Percentiles rank a stretch among this genome's conserved stretches.
Evolutionary conservation across 2,329 filamentous ascomycete genomes (phyloP).

Genomic region (Aspergillus proliferans): DNA sequence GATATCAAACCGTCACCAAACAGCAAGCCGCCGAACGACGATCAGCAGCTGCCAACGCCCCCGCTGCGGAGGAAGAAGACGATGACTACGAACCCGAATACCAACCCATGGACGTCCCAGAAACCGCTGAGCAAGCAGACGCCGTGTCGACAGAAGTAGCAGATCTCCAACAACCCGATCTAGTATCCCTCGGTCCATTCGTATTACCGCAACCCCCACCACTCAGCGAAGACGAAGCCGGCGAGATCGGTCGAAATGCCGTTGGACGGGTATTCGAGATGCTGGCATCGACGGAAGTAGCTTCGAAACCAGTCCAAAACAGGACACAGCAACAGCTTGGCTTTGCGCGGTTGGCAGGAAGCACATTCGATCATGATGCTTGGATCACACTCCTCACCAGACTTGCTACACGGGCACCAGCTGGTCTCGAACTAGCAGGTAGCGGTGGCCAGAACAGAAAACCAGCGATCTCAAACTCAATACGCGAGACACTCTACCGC

Average conservation of each 20-base stretch:
- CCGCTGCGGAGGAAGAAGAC: slow-evolving; percentile 57
- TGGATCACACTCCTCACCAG: slow-evolving; percentile 86
- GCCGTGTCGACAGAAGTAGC: slow-evolving; percentile 74
- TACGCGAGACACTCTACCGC: slow-evolving; percentile 73
- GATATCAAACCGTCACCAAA: slow-evolving; percentile 32
- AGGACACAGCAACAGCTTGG: slow-evolving; percentile 55
- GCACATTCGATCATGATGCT: slow-evolving; percentile 75
- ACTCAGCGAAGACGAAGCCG: slow-evolving; percentile 63
- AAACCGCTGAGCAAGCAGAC: slow-evolving; percentile 45
- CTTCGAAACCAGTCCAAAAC: slow-evolving; percentile 48
- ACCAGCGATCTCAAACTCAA: slow-evolving; percentile 51
- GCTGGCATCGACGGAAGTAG: slow-evolving; percentile 66
- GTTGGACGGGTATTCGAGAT: slow-evolving; percentile 72
- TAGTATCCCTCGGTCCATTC: slow-evolving; percentile 64
- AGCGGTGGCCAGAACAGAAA: slow-evolving; percentile 26
- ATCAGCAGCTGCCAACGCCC: slow-evolving; percentile 12
- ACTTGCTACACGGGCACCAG: slow-evolving; percentile 71
- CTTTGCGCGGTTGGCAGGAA: slow-evolving; percentile 77
- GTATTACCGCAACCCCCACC: slow-evolving; percentile 70
- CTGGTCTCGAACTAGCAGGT: slow-evolving; percentile 56
- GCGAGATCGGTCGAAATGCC: slow-evolving; percentile 67
- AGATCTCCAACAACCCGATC: slow-evolving; percentile 52
- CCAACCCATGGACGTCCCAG: slow-evolving; percentile 56
- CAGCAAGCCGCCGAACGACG: slow-evolving; percentile 30
- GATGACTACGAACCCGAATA: slow-evolving; percentile 92